phyloP scores from a whole-genome alignment of 2,329 filamentous ascomycete species.

The Colletotrichum kahawae region DNA sequence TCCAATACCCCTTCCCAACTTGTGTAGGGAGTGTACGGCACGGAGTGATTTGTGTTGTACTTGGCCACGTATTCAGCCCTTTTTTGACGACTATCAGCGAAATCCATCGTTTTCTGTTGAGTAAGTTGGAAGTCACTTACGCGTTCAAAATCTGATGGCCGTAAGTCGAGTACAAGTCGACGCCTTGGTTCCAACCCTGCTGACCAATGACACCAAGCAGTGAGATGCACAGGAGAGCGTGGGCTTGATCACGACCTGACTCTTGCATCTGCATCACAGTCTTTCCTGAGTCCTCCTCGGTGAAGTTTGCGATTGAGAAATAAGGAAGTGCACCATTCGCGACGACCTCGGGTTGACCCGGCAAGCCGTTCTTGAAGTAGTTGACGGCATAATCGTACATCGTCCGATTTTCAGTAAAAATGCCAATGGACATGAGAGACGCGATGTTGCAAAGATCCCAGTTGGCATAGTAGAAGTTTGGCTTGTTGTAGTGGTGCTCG shows the following conservation, averaged over 20 bases:
- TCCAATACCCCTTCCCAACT: neutral
- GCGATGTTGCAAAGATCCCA: neutral
- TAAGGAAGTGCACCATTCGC: neutral
- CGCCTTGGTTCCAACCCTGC: neutral
- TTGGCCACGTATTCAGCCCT: neutral
- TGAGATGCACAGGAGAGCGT: neutral
- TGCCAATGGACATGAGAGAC: neutral
- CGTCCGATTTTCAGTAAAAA: neutral
- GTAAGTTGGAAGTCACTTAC: neutral
- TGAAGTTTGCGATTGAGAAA: neutral
- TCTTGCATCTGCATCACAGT: neutral
- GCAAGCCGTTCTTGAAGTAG: neutral
- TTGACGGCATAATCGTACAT: neutral
- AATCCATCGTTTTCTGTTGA: accelerated
- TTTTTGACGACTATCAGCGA: neutral
- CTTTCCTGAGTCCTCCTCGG: neutral
- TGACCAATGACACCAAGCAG: neutral
- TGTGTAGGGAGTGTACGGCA: neutral
- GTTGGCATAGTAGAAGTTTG: neutral
- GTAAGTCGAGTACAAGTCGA: neutral
- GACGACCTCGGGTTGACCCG: neutral
- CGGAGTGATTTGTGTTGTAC: neutral
- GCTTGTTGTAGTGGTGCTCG: neutral
- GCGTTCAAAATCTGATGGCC: neutral
- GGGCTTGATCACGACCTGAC: neutral